These are phyloP conservation scores for Ceratobasidium sp. DNA, from an alignment of 1,284 basidiomycete species.

Conservation along the genomic window DNA sequence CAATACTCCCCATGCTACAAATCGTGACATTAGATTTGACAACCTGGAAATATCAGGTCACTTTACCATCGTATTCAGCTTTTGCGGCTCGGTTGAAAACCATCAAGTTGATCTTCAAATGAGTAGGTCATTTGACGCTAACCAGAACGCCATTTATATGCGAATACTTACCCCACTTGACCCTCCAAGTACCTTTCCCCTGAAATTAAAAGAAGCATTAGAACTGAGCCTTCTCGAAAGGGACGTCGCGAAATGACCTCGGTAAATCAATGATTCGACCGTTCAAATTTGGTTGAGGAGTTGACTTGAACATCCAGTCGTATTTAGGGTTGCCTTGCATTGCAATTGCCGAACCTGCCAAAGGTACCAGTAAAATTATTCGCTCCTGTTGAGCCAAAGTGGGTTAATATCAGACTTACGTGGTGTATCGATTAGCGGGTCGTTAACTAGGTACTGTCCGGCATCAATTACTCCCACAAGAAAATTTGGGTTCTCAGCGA, in stretches of 20 bases:
- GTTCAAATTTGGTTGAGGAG: constrained; percentile 44
- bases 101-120: constrained; percentile 25
- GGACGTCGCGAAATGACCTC: neutral
- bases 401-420: constrained; percentile 8
- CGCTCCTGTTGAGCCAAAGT: neutral
- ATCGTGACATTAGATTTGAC: constrained; percentile 47
- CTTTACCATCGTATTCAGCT: constrained; percentile 34
- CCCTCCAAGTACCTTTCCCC: constrained; percentile 40
- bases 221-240: neutral
- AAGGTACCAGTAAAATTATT: too few species aligned
- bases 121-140: too few species aligned
- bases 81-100: constrained; percentile 32
- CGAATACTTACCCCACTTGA: constrained; percentile 19
- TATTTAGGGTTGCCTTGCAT: constrained; percentile 49
- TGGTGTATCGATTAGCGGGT: constrained; percentile 36
- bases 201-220: neutral
- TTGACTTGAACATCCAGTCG: constrained; percentile 50
- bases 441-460: constrained; percentile 18
- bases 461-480: constrained; percentile 29
- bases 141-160: too few species aligned
- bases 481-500: constrained; percentile 34
- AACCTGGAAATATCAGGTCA: constrained; percentile 48
- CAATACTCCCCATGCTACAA: constrained; percentile 36
- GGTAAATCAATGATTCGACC: constrained; percentile 16
- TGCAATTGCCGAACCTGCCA: constrained; percentile 7